Conservation (phyloP, 768 basidiomycete species). For the Termitomyces eurrhizus region DNA sequence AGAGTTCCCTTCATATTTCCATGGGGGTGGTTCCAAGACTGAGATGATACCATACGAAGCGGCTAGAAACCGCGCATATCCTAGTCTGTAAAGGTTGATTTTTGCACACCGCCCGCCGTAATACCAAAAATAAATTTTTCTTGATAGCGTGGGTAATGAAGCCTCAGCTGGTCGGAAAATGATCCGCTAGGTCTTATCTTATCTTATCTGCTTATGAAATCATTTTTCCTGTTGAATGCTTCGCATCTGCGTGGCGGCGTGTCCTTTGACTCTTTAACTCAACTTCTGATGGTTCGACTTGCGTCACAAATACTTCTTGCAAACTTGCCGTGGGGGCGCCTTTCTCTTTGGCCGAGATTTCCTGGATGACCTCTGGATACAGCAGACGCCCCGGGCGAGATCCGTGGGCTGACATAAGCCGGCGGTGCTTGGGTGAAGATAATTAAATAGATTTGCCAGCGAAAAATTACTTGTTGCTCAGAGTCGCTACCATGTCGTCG, state of each 20-base stretch:
- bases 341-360: background rate
- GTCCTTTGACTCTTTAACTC: background rate
- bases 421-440: background rate
- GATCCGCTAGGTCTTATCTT: background rate
- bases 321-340: too few species aligned
- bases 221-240: background rate
- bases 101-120: too few species aligned
- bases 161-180: too few species aligned
- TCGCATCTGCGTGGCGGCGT: background rate
- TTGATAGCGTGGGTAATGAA: too few species aligned
- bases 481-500: conserved; percentile 22
- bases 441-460: background rate
- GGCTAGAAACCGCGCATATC: too few species aligned
- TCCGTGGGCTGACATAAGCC: conserved; percentile 4
- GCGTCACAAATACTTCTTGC: background rate
- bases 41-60: too few species aligned
- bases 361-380: background rate
- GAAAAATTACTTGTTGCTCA: background rate
- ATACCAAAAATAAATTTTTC: too few species aligned
- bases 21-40: too few species aligned
- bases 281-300: background rate
- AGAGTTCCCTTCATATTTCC: too few species aligned
- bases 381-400: background rate
- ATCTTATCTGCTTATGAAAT: background rate
- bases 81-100: too few species aligned